Evolutionary conservation across 1,284 basidiomycete genomes (phyloP).

Genomic region (Malassezia pachydermatis): DNA sequence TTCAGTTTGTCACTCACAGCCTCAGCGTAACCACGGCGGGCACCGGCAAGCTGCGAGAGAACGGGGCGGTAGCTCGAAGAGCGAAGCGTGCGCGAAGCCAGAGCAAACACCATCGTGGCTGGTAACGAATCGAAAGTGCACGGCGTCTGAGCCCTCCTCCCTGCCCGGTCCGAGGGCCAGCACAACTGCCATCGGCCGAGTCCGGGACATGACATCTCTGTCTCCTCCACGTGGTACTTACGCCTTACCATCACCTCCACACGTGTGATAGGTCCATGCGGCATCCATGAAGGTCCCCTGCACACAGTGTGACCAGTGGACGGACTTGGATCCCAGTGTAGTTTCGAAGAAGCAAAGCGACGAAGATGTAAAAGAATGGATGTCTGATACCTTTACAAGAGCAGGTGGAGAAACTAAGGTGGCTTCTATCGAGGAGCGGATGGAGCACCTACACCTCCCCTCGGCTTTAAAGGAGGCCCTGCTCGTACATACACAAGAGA

Average conservation of each 20-base stretch:
- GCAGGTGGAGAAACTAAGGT: no score
- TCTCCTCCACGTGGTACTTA: constrained; percentile 11
- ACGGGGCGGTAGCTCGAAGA: constrained; percentile 10
- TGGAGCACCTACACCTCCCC: no score
- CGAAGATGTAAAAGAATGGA: no score
- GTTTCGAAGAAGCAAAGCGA: no score
- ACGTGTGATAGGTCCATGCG: constrained; percentile 5
- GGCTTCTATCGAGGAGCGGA: no score
- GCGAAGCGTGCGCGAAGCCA: constrained; percentile 19
- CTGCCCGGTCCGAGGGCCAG: constrained; percentile 20
- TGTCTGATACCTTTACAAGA: no score
- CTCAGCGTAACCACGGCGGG: constrained; percentile 46
- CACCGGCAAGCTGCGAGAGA: constrained; percentile 20
- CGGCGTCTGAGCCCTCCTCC: neutral
- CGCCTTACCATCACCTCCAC: neutral
- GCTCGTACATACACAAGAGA: no score
- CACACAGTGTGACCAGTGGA: no score
- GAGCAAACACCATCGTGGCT: constrained; percentile 20
- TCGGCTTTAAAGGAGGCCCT: no score
- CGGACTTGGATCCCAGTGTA: no score
- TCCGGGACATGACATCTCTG: constrained; percentile 11
- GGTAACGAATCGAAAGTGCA: constrained; percentile 2
- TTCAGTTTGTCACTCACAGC: constrained; percentile 46
- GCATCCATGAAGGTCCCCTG: no score
- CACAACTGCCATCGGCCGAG: constrained; percentile 17